These are phyloP conservation scores for Beauveria australis DNA, from an alignment of 2,329 filamentous ascomycete genomes.

Conservation along the genomic window DNA sequence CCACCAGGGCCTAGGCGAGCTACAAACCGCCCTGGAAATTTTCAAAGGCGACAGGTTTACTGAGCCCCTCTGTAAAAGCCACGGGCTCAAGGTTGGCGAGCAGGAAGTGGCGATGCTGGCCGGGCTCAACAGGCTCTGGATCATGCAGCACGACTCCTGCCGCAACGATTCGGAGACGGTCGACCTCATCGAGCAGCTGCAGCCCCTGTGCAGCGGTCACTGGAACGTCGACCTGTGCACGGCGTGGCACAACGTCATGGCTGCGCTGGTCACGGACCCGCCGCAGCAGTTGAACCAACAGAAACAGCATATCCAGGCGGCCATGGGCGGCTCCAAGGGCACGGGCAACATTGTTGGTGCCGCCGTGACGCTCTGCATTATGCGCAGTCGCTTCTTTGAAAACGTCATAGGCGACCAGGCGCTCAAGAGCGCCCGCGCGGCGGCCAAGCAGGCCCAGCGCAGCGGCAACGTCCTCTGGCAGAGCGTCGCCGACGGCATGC, in stretches of 20 bases:
- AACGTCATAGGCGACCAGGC: slow-evolving; percentile 75
- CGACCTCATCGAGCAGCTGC: slow-evolving; percentile 56
- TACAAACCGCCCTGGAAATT: slow-evolving; percentile 57
- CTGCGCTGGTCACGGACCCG: slow-evolving; percentile 55
- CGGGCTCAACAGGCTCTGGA: slow-evolving; percentile 61
- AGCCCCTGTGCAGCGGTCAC: slow-evolving; percentile 59
- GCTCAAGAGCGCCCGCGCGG: slow-evolving; percentile 65
- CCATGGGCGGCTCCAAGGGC: slow-evolving; percentile 60
- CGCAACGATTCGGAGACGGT: slow-evolving; percentile 50
- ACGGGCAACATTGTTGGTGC: slow-evolving; percentile 71
- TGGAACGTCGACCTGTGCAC: slow-evolving; percentile 67
- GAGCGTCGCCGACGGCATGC: slow-evolving; percentile 72
- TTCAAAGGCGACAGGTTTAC: slow-evolving; percentile 56
- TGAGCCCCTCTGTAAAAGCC: slow-evolving; percentile 27
- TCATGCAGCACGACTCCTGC: slow-evolving; percentile 56
- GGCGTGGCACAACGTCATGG: slow-evolving; percentile 68
- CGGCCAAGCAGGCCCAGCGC: slow-evolving; percentile 57
- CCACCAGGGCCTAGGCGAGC: slow-evolving; percentile 66
- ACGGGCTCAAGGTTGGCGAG: slow-evolving; percentile 41
- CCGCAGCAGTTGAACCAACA: slow-evolving; percentile 63
- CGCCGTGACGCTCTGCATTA: slow-evolving; percentile 76
- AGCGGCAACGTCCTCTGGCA: slow-evolving; percentile 68
- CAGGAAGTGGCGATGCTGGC: slow-evolving; percentile 59
- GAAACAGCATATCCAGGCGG: slow-evolving; percentile 69
- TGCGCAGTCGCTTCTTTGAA: slow-evolving; percentile 75